Evolutionary conservation across 129 eudicot genomes (phyloP).

Genomic region (Arctium minus): DNA sequence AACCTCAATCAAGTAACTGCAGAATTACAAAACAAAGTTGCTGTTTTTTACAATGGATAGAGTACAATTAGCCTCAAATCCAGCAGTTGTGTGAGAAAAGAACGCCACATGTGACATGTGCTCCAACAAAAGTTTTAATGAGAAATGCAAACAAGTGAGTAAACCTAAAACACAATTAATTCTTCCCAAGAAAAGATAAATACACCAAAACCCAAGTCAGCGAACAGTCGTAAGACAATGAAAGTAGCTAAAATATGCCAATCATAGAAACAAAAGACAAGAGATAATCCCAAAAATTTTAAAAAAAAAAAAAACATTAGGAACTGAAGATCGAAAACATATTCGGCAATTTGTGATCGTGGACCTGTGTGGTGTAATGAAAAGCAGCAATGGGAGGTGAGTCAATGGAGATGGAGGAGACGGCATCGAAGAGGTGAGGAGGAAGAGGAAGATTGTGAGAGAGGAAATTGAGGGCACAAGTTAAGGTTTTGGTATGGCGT

Average conservation of each 20-base stretch:
- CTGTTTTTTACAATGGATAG: not conserved
- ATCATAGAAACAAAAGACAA: not conserved
- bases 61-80: not conserved
- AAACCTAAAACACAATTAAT: not conserved
- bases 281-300: not conserved
- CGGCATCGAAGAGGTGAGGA: constrained; percentile 47
- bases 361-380: not conserved
- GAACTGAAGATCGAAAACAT: not conserved
- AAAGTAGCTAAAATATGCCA: not conserved
- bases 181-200: not conserved
- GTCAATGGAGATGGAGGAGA: constrained; percentile 41
- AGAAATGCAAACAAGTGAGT: not conserved
- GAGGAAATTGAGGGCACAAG: constrained; percentile 66
- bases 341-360: not conserved
- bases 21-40: not conserved
- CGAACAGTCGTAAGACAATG: not conserved
- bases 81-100: not conserved
- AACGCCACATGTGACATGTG: not conserved
- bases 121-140: not conserved
- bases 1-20: not conserved
- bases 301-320: not conserved
- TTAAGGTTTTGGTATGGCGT: constrained; percentile 50
- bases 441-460: constrained; percentile 74
- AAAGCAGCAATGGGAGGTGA: constrained; percentile 13
- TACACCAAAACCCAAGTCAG: not conserved